These are phyloP conservation scores for Omphalotus olearius DNA, from an alignment of 1,284 basidiomycete species.

Conservation along the genomic window DNA sequence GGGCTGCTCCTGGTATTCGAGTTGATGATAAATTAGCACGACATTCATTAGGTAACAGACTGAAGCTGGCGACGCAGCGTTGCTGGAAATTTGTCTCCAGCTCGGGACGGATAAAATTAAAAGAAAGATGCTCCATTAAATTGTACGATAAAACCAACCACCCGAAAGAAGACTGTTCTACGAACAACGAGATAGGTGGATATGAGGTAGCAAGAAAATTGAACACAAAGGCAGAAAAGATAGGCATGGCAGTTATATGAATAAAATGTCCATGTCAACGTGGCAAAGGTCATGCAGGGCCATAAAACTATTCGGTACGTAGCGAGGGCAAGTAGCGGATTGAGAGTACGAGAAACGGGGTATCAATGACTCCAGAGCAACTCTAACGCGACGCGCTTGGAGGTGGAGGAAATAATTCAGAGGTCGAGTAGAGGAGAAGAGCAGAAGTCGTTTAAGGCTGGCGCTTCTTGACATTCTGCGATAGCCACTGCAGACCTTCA, in stretches of 20 bases:
- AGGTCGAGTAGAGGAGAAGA: constrained; percentile 14
- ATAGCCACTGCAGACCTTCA: constrained; percentile 94
- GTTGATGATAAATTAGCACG: constrained; percentile 26
- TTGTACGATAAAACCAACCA: constrained; percentile 25
- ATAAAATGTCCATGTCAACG: constrained; percentile 12
- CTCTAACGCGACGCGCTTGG: constrained; percentile 21
- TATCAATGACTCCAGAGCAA: constrained; percentile 18
- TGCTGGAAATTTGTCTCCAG: not conserved
- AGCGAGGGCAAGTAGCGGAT: not conserved
- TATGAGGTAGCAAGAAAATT: constrained; percentile 7
- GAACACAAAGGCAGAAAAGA: constrained; percentile 10
- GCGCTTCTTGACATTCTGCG: constrained; percentile 92
- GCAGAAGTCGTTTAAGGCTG: constrained; percentile 47
- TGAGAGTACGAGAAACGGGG: constrained; percentile 3
- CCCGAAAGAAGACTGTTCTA: constrained; percentile 16
- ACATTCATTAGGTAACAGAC: constrained; percentile 20
- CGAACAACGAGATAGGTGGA: constrained; percentile 11
- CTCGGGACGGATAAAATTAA: not conserved
- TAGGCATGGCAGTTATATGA: constrained; percentile 10
- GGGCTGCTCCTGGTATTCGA: not conserved
- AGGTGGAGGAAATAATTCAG: constrained; percentile 32
- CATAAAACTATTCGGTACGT: constrained; percentile 6
- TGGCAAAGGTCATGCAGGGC: constrained; percentile 14
- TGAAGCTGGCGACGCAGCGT: not conserved
- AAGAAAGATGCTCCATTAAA: constrained; percentile 24